These are phyloP conservation scores for Aureobasidium sp. DNA, from an alignment of 2,329 filamentous ascomycete species.

Conservation along the genomic window DNA sequence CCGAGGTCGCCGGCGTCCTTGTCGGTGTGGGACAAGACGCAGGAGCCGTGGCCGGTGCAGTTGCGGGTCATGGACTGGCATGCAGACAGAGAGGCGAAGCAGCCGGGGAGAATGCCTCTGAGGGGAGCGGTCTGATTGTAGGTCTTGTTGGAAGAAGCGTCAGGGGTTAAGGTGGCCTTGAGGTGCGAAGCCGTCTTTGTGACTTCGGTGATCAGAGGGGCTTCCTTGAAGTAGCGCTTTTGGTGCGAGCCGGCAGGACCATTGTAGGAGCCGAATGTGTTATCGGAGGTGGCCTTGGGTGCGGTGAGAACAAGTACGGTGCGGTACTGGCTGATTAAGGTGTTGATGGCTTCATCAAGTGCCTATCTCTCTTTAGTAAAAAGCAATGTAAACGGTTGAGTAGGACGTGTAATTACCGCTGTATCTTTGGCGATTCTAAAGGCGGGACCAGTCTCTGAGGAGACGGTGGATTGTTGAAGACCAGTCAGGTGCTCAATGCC, in stretches of 20 bases:
- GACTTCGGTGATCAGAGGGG: conserved; percentile 17
- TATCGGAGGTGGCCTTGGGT: conserved; percentile 18
- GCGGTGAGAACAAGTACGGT: conserved; percentile 21
- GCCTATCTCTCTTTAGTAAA: not conserved
- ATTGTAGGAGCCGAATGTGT: conserved; percentile 28
- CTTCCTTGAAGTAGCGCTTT: conserved; percentile 23
- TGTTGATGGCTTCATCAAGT: not conserved
- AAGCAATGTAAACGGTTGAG: not conserved
- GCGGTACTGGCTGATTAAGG: conserved; percentile 4
- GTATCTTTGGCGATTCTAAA: conserved; percentile 4
- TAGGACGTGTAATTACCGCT: not conserved
- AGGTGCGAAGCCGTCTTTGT: conserved; percentile 15
- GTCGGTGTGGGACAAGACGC: conserved; percentile 58
- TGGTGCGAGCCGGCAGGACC: conserved; percentile 22
- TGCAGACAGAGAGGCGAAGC: conserved; percentile 62
- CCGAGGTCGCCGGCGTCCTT: conserved; percentile 34
- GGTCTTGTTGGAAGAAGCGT: conserved; percentile 5
- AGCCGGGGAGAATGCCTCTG: conserved; percentile 57
- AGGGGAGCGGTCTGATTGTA: conserved; percentile 33
- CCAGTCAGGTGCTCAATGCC: conserved; percentile 12
- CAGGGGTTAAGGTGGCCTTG: conserved; percentile 6
- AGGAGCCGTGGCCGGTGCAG: conserved; percentile 77
- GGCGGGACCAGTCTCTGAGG: conserved; percentile 1
- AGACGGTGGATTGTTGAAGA: not conserved
- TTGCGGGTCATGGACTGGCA: conserved; percentile 66